A percentile compares a stretch with the other conserved stretches of the same genome.
Evolutionary conservation across 495 filamentous ascomycete species (phyloP).

Genomic region (Hypoxylon lenormandii): DNA sequence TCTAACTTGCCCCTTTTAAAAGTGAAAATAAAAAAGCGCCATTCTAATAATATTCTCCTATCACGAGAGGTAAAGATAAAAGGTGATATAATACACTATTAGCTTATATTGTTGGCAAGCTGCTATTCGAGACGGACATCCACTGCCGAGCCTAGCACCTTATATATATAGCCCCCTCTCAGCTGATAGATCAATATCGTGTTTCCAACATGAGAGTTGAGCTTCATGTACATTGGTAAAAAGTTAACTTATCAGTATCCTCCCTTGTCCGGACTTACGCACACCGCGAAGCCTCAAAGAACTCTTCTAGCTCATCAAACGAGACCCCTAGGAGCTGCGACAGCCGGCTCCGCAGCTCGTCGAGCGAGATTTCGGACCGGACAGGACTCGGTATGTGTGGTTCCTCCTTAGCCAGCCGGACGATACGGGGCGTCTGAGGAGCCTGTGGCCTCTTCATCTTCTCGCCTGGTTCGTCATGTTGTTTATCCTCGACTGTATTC

Average conservation of each 20-base stretch:
- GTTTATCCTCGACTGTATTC: not conserved
- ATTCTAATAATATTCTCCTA: too few relatives aligned
- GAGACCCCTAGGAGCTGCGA: slow-evolving; percentile 47
- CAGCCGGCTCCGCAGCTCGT: slow-evolving; percentile 45
- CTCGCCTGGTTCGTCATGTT: not conserved
- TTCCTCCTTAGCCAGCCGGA: slow-evolving; percentile 20
- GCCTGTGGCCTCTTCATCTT: slow-evolving; percentile 6
- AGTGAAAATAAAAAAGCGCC: too few relatives aligned
- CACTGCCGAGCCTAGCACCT: too few relatives aligned
- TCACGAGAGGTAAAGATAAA: too few relatives aligned
- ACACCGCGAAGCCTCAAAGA: slow-evolving; percentile 40
- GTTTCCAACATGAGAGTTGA: too few relatives aligned
- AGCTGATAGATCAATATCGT: too few relatives aligned
- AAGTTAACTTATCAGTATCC: not conserved
- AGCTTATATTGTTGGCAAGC: too few relatives aligned
- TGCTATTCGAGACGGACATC: too few relatives aligned
- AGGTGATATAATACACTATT: too few relatives aligned
- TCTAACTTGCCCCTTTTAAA: too few relatives aligned
- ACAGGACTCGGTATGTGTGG: slow-evolving; percentile 10
- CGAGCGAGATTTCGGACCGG: slow-evolving; percentile 44
- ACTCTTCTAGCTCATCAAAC: slow-evolving; percentile 41
- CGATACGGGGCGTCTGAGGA: slow-evolving; percentile 4
- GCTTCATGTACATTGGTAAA: too few relatives aligned
- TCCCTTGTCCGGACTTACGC: slow-evolving; percentile 9
- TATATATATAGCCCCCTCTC: too few relatives aligned